Conservation (phyloP, 2,329 filamentous ascomycete species). For the Penicillium occitanis region DNA sequence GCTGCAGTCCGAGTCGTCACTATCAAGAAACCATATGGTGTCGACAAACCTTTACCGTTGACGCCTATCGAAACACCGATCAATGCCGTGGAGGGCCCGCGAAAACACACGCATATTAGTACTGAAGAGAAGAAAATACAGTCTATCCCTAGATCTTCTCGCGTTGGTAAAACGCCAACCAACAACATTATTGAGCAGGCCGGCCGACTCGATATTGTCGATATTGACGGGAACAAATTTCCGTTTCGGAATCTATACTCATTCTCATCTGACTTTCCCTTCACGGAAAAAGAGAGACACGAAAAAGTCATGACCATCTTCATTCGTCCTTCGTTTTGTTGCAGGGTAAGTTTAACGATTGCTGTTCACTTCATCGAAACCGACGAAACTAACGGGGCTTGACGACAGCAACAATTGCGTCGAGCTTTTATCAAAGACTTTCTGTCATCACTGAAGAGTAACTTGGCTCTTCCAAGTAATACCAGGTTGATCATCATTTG, state of each 20-base stretch:
- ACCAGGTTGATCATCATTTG: slow-evolving; percentile 70
- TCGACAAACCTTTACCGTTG: slow-evolving; percentile 19
- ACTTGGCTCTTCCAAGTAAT: slow-evolving; percentile 47
- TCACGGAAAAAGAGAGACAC: slow-evolving; percentile 44
- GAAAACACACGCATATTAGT: background rate
- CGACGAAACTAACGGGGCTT: slow-evolving; percentile 68
- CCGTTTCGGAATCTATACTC: slow-evolving; percentile 63
- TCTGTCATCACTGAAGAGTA: slow-evolving; percentile 1
- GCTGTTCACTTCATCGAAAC: background rate
- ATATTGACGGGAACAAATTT: slow-evolving; percentile 59
- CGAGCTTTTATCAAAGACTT: slow-evolving; percentile 10
- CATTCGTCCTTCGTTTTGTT: background rate
- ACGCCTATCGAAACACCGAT: slow-evolving; percentile 13
- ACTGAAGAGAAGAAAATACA: background rate
- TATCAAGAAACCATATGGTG: slow-evolving; percentile 9
- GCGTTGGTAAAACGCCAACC: slow-evolving; percentile 11
- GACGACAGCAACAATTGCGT: slow-evolving; percentile 56
- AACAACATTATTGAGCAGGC: slow-evolving; percentile 21
- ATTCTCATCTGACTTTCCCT: slow-evolving; percentile 14
- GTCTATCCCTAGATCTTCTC: background rate
- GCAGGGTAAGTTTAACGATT: slow-evolving; percentile 14
- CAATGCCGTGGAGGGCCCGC: background rate
- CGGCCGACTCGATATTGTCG: slow-evolving; percentile 50
- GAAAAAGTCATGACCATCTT: slow-evolving; percentile 48
- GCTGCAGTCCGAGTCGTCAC: slow-evolving; percentile 14